Conservation (phyloP, 768 basidiomycete genomes). For the Glaciozyma martinii region DNA sequence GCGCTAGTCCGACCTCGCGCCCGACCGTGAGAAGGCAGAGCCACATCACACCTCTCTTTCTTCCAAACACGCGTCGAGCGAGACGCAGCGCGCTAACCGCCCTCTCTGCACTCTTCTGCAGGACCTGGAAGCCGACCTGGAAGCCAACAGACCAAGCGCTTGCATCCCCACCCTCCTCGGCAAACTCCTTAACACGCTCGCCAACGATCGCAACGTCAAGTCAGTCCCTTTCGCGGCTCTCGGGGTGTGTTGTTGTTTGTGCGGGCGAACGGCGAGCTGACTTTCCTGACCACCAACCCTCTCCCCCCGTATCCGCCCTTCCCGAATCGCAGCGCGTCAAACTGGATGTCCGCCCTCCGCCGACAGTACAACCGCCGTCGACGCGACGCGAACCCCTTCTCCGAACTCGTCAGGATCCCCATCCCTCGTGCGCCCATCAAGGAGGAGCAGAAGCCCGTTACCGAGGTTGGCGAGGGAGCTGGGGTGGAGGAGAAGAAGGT, state of each 20-base stretch:
- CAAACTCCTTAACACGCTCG: conserved; percentile 27
- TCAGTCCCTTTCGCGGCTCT: neutral
- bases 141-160: neutral
- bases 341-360: conserved; percentile 25
- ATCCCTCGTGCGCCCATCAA: neutral
- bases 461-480: neutral
- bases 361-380: conserved; percentile 25
- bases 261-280: neutral
- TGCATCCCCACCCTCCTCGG: conserved; percentile 23
- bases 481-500: neutral
- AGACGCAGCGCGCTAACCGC: neutral
- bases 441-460: neutral
- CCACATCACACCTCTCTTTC: neutral
- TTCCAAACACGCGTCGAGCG: neutral
- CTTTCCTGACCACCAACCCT: neutral
- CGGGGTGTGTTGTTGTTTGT: neutral
- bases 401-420: neutral
- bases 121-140: conserved; percentile 26
- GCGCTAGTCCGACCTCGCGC: neutral
- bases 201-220: conserved; percentile 33
- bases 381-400: conserved; percentile 25
- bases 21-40: neutral
- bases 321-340: conserved; percentile 6
- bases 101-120: neutral
- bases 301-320: neutral